Base-by-base conservation (phyloP, 208 protist species). In the Trypanosoma platydactyli region DNA sequence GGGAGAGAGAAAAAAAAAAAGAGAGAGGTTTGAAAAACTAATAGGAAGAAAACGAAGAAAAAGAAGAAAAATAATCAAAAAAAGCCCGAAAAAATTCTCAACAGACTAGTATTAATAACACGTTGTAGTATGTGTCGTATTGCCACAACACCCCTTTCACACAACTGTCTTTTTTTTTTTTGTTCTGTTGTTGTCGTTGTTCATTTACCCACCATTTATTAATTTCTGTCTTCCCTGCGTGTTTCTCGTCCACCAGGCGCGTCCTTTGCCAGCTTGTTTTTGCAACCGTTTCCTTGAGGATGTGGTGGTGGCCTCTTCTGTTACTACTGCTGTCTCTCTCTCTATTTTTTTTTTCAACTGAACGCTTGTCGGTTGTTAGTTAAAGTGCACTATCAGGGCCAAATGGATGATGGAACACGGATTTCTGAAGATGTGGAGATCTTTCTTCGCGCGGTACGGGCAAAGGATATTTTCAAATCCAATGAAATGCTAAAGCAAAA, bases 341-440 rank as follows among this genome's bases (percentile, higher is more conserved):
- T 66, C 16, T 75, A 25, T 35, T 51, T 53, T 5, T 64, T 27
- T 48, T 70, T 62, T 13, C 27, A 38, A 46, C 55, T 53, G 16
- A 42, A 53, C 11, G 49, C 40, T 59, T 66, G 64, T 22, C 29
- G 55, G 18, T 59, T 42, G 27, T 63, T 67, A 24, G 12, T 50
- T 64, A 30, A 40, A 42, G 7, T 57, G 38, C 49, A 61, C 40
- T 20, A 11, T 41, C 33, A 13, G 33, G 33, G 22, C 16, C 42
- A 64, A 12, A 94, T 96, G 91, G 91, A 96, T 64, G 79, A 94
- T 74, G 88, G 84, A 20, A 82, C 77, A 41, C 84, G 91, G 29
- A 96, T 94, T 69, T 50, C 88, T 11, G 76, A 79, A 45, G 88
- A 94, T 15, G 85, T 92, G 9, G 91, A 96, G 68, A 77, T 81